Base-by-base conservation (phyloP, 768 basidiomycete species). In the Phlebiopsis gigantea region DNA sequence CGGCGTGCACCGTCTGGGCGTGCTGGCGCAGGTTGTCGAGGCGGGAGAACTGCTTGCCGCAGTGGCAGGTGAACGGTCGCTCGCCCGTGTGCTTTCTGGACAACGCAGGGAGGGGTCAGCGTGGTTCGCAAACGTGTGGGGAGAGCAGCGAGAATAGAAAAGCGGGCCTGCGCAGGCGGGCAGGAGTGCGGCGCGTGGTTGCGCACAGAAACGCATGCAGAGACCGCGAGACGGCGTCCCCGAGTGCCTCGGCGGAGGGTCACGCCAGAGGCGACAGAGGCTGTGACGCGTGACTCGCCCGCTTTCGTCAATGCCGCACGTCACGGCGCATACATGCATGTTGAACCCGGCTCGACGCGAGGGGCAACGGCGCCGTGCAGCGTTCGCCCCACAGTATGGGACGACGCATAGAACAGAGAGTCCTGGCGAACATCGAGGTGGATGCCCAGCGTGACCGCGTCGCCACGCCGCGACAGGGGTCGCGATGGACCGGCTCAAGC, bases 1-100 rank as follows among this genome's bases (percentile, higher is more conserved):
- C 93, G n/a, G 93, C 85, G 66, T 98, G 96, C 0, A 97, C 94
- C 5, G 95, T 96, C 78, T 95, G 90, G 0, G 94, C 92, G 71
- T 98, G 96, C 69, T 98, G 96, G 46, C 96, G 86, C 2, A 98
- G 81, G 67, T 98, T 98, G 73, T 98, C 96, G 68, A 98, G 85
- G 12, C 96, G 85, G 5, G 93, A 94, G 69, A 98, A 98, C 62
- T 95, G 88, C 71, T 96, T 95, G 12, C 85, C 82, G 75, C 96
- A 98, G 69, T 98, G 95, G 67, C 96, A 98, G 41, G 85, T 83
- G 72, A 98, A 98, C 17, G 96, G 96, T 19, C 94, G 85, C 69
- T 98, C 96, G 60, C 96, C 96, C 4, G 96, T 98, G 72, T 98
- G 96, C 81, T 98, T 98, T 63, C 95, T 98, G 73, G 25, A 10